Evolutionary conservation across 2,329 filamentous ascomycete genomes (phyloP), one percentile per base, ranked within the genome.

Genomic region (Neoarthrinium moseri): DNA sequence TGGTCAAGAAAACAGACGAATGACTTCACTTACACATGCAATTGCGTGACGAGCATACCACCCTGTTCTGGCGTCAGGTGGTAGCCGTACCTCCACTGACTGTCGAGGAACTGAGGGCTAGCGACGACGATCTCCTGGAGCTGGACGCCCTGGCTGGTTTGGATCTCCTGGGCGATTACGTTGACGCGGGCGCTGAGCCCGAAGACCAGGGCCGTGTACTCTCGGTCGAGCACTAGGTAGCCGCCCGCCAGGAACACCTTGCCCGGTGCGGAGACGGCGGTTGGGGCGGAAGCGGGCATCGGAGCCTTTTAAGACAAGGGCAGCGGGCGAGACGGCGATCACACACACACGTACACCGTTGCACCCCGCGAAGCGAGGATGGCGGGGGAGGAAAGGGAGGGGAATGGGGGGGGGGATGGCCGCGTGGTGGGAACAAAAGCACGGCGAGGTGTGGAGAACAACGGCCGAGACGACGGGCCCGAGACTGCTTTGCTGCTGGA

Each of bases 161-260:
- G 69, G 53, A 83, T 80, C 52, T 77, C 73, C 40, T 72, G 68
- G 7, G 81, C 79, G 48, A 86, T 63, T 49, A 85, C 78, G 55
- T 84, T 84, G 69, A 89, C 84, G 52, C 84, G 74, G 35, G 84
- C 81, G 59, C 80, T 80, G 46, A 88, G 77, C 23, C 83, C 83
- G 59, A 86, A 78, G 50, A 89, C 78, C 45, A 89, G 70, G 22
- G 86, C 92, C 3, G 87, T 94, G 68, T 96, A 91, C 50, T 80
- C 75, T 50, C 89, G 83, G 71, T 97, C 92, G 36, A 99, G 84
- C 18, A 96, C 92, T 36, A 97, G 83, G 69, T 97, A 99, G 51
- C 94, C 94, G 52, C 94, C 94, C 4, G 92, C 90, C 44, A 97
- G 80, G 53, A 99, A 81, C 50, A 99, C 94, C 74, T 99, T 99